phyloP scores from a whole-genome alignment of 1,139 yeast genomes.

The Suhomyces atakaporum region DNA sequence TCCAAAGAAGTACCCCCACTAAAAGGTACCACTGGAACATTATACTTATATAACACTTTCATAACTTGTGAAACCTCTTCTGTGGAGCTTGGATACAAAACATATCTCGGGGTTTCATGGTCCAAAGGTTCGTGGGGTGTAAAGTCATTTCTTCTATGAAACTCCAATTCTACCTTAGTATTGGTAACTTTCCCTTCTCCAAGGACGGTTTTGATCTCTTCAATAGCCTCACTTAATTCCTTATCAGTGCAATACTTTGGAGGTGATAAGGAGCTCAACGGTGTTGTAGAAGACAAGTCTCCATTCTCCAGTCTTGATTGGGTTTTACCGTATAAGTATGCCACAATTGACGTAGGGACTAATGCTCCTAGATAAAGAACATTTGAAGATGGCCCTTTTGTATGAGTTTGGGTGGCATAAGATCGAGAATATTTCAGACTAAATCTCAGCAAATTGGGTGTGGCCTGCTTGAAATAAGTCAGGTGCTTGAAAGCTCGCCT shows the following conservation, averaged over 20 bases:
- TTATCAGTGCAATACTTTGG: slow-evolving; percentile 44
- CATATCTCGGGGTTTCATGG: slow-evolving; percentile 36
- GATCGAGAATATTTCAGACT: no score
- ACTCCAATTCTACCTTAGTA: slow-evolving; percentile 33
- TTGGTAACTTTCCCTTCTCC: slow-evolving; percentile 29
- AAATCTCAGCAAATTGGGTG: no score
- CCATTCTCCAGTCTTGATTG: background rate
- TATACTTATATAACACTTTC: slow-evolving; percentile 34
- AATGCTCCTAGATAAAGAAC: background rate
- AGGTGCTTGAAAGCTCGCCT: no score
- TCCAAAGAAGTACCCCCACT: slow-evolving; percentile 53
- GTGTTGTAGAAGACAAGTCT: slow-evolving; percentile 26
- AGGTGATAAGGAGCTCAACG: slow-evolving; percentile 27
- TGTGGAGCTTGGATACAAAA: slow-evolving; percentile 40
- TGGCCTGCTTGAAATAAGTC: no score
- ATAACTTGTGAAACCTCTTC: slow-evolving; percentile 39
- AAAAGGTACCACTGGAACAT: slow-evolving; percentile 64
- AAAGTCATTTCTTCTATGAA: slow-evolving; percentile 43
- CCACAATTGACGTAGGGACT: background rate
- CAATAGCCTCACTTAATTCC: slow-evolving; percentile 47
- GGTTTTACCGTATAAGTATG: slow-evolving; percentile 5
- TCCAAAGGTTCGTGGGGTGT: slow-evolving; percentile 43
- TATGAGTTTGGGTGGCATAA: no score
- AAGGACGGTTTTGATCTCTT: slow-evolving; percentile 41
- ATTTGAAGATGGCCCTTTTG: no score